phyloP scores from a whole-genome alignment of 2,329 filamentous ascomycete species.

The Fusarium humuli region DNA sequence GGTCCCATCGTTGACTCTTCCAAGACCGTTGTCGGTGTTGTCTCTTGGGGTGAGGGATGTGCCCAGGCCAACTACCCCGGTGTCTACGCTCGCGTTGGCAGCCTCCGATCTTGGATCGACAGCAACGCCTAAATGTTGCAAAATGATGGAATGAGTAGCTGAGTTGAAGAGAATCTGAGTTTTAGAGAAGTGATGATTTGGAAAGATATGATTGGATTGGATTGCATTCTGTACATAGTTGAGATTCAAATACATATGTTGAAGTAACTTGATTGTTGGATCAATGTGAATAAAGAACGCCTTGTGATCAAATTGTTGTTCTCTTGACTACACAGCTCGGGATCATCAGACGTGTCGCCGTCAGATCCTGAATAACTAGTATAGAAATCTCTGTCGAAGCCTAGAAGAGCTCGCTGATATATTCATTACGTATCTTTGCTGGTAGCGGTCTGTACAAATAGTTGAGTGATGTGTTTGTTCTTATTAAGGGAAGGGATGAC shows the following conservation, averaged over 20 bases:
- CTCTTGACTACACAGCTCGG: too few relatives aligned
- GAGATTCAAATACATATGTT: background rate
- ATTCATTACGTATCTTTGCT: too few relatives aligned
- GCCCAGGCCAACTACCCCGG: slow-evolving; percentile 43
- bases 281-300: too few relatives aligned
- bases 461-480: too few relatives aligned
- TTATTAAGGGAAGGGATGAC: too few relatives aligned
- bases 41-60: slow-evolving; percentile 50
- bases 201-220: background rate
- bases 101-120: slow-evolving; percentile 46
- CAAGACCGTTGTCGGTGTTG: slow-evolving; percentile 44
- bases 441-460: too few relatives aligned
- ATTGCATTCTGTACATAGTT: slow-evolving; percentile 1
- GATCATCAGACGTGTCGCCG: too few relatives aligned
- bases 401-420: too few relatives aligned
- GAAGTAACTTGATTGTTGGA: background rate
- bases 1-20: slow-evolving; percentile 47
- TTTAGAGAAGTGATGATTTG: background rate
- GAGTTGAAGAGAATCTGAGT: background rate
- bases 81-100: slow-evolving; percentile 48
- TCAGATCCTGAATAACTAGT: too few relatives aligned
- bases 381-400: too few relatives aligned
- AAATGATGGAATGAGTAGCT: background rate
- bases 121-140: slow-evolving; percentile 10
- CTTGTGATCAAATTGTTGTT: too few relatives aligned